A percentile compares a stretch with the other conserved stretches of the same genome.
phyloP scores from a whole-genome alignment of 495 filamentous ascomycete genomes.

The Penicillium alfredii region DNA sequence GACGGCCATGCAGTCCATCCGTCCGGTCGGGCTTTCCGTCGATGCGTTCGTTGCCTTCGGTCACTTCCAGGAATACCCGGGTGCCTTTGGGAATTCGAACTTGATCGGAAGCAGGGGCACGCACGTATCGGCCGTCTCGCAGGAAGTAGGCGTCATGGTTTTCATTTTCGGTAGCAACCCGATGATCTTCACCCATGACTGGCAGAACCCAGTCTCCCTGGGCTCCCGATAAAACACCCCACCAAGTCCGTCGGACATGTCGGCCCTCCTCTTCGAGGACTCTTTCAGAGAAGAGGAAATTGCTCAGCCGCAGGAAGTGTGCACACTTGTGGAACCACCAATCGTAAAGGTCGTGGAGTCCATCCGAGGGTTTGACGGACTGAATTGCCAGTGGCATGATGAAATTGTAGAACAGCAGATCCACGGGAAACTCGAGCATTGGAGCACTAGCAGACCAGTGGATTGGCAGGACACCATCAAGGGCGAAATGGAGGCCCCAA shows the following conservation, averaged over 20 bases:
- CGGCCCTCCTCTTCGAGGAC: slow-evolving; percentile 76
- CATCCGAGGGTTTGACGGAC: slow-evolving; percentile 77
- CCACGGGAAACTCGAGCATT: slow-evolving; percentile 88
- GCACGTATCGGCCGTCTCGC: slow-evolving; percentile 77
- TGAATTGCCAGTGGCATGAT: slow-evolving; percentile 78
- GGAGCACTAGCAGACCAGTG: slow-evolving; percentile 88
- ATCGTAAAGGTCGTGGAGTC: slow-evolving; percentile 73
- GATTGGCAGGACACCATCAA: slow-evolving; percentile 73
- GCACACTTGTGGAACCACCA: slow-evolving; percentile 97
- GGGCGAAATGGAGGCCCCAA: slow-evolving; percentile 69
- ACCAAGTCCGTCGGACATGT: slow-evolving; percentile 51
- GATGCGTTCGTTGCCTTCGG: slow-evolving; percentile 58
- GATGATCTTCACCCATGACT: slow-evolving; percentile 34
- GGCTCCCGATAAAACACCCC: slow-evolving; percentile 37
- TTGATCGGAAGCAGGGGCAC: slow-evolving; percentile 85
- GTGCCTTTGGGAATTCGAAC: slow-evolving; percentile 84
- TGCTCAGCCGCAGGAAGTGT: slow-evolving; percentile 68
- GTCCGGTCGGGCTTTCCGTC: slow-evolving; percentile 57
- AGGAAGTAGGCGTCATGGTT: slow-evolving; percentile 48
- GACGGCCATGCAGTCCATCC: slow-evolving; percentile 57
- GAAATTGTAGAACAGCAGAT: slow-evolving; percentile 94
- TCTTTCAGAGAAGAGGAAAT: slow-evolving; percentile 88
- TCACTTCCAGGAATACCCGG: slow-evolving; percentile 74
- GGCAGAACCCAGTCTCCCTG: slow-evolving; percentile 47
- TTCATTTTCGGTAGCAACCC: slow-evolving; percentile 27